A percentile compares a stretch with the other conserved stretches of the same genome.
These are phyloP conservation scores for Chrysochromulina tobinii DNA, from an alignment of 78 protist genomes.

Conservation along the genomic window DNA sequence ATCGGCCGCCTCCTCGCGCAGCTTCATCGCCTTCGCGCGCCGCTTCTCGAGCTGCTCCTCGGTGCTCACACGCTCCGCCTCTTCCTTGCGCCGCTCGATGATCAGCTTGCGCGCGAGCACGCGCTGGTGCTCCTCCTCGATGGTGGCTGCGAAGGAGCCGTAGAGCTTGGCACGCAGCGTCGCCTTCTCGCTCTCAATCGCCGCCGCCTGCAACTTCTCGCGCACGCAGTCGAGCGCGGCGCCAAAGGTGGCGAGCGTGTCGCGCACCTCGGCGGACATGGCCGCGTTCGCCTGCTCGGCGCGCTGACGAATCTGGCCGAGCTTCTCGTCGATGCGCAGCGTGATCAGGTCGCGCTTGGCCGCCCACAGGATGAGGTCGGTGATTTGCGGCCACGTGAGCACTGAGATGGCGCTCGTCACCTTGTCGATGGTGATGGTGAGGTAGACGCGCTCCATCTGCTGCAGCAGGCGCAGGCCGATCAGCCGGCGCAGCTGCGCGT, in stretches of 20 bases:
- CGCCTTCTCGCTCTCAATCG: background rate
- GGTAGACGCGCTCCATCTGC: constrained; percentile 65
- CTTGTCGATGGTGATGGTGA: constrained; percentile 35
- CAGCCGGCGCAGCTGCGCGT: constrained; percentile 47
- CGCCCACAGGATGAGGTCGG: constrained; percentile 43
- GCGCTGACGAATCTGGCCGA: background rate
- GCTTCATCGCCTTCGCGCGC: background rate
- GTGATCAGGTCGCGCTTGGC: constrained; percentile 49
- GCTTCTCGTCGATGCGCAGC: constrained; percentile 63
- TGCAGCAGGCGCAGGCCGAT: constrained; percentile 59
- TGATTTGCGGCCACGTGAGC: constrained; percentile 27
- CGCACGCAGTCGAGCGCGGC: background rate
- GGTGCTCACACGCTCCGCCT: constrained; percentile 14
- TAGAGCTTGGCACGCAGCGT: background rate
- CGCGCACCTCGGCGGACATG: constrained; percentile 6
- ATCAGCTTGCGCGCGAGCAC: constrained; percentile 4
- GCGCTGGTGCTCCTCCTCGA: background rate
- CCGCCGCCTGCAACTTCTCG: background rate
- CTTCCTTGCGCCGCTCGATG: constrained; percentile 59
- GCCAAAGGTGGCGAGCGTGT: background rate
- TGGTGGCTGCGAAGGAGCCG: background rate
- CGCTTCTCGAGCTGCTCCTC: background rate
- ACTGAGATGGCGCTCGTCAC: background rate
- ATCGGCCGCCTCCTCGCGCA: background rate
- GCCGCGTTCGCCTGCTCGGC: background rate